Evolutionary conservation across 139 green algal species (phyloP).

Genomic region (Chlamydomonas applanata): DNA sequence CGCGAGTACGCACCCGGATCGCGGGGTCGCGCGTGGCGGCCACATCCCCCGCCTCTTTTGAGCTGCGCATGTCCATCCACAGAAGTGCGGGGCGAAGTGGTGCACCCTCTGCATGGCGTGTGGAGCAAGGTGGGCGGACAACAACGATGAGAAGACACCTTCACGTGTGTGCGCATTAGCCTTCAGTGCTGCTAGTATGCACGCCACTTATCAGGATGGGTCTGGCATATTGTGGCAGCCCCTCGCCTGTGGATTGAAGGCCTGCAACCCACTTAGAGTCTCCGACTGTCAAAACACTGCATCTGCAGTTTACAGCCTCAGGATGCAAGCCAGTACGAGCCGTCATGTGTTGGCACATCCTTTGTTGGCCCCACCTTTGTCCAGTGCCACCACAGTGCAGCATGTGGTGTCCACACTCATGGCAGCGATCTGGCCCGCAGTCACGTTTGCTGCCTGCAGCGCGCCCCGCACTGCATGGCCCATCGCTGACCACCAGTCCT

Average conservation of each 20-base stretch:
- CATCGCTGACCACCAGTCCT: conserved; percentile 69
- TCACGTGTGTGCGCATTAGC: no score
- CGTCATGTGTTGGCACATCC: not conserved
- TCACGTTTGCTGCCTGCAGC: conserved; percentile 30
- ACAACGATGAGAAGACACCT: not conserved
- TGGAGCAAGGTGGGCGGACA: not conserved
- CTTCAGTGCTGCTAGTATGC: no score
- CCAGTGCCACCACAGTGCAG: conserved; percentile 79
- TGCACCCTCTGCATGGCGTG: conserved; percentile 17
- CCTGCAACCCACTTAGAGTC: no score
- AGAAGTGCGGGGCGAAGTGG: conserved; percentile 69
- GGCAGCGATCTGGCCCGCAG: conserved; percentile 1
- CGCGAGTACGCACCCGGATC: conserved; percentile 37
- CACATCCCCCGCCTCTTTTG: conserved; percentile 60
- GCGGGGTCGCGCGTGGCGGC: conserved; percentile 49
- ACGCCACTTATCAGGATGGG: no score
- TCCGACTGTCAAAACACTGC: no score
- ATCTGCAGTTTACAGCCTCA: not conserved
- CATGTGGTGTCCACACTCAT: conserved; percentile 80
- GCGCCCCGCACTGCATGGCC: conserved; percentile 49
- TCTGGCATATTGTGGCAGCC: no score
- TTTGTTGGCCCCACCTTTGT: conserved; percentile 16
- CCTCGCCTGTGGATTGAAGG: no score
- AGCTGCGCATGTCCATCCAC: conserved; percentile 81
- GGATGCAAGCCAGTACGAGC: not conserved